Evolutionary conservation across 2,329 filamentous ascomycete species (phyloP).

Genomic region (Didymosphaeria variabile): DNA sequence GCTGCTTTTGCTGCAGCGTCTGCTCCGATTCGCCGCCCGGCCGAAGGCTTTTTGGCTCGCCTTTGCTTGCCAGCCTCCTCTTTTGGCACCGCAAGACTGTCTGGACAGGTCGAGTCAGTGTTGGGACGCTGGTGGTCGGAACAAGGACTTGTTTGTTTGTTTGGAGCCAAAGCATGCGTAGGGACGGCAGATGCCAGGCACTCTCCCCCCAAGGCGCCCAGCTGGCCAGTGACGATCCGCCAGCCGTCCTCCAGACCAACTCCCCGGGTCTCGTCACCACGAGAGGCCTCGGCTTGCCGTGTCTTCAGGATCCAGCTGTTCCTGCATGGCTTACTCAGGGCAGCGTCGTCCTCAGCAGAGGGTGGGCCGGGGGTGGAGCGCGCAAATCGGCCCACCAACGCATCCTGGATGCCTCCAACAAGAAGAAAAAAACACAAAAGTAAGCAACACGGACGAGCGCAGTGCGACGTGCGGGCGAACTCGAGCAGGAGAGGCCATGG

Average conservation of each 20-base stretch:
- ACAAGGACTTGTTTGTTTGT: slow-evolving; percentile 17
- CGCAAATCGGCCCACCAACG: slow-evolving; percentile 13
- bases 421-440: slow-evolving; percentile 3
- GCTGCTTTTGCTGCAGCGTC: slow-evolving; percentile 30
- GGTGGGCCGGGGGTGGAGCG: slow-evolving; percentile 18
- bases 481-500: too few relatives aligned
- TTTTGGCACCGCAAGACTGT: background rate
- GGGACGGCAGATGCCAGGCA: too few relatives aligned
- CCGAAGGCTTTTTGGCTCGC: slow-evolving; percentile 29
- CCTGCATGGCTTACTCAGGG: slow-evolving; percentile 37
- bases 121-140: background rate
- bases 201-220: too few relatives aligned
- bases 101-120: too few relatives aligned
- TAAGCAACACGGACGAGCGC: background rate
- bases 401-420: slow-evolving; percentile 8
- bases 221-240: too few relatives aligned
- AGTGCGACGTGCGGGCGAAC: background rate
- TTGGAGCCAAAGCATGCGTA: slow-evolving; percentile 4
- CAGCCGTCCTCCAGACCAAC: slow-evolving; percentile 9
- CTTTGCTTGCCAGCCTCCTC: slow-evolving; percentile 25
- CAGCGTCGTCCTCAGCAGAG: slow-evolving; percentile 14
- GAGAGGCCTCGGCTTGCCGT: slow-evolving; percentile 2
- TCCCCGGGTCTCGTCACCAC: slow-evolving; percentile 1
- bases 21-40: slow-evolving; percentile 37
- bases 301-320: slow-evolving; percentile 20